Conservation (phyloP, 345 rosid species). For the Viola odorata region DNA sequence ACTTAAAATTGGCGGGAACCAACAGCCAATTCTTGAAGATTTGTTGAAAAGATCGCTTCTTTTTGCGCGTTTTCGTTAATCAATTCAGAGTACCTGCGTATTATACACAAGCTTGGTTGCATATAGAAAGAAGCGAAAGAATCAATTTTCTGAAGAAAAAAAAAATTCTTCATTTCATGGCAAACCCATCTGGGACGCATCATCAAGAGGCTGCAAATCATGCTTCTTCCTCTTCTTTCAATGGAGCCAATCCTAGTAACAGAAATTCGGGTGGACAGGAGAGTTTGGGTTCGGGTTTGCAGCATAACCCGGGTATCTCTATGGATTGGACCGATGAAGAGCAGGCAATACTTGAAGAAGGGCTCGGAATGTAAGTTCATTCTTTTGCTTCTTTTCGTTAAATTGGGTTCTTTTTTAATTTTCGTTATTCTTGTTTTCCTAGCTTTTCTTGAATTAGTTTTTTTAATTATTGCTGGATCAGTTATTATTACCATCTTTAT, state of each 20-base stretch:
- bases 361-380: slow-evolving; percentile 37
- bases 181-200: slow-evolving; percentile 45
- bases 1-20: slow-evolving; percentile 8
- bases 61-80: too few relatives aligned
- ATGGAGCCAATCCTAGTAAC: slow-evolving; percentile 26
- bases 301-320: slow-evolving; percentile 62
- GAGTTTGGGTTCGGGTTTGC: slow-evolving; percentile 28
- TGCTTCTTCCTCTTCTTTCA: slow-evolving; percentile 34
- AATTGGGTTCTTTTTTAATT: background rate
- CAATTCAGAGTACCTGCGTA: too few relatives aligned
- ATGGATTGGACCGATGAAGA: slow-evolving; percentile 51
- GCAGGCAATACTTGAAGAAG: slow-evolving; percentile 48
- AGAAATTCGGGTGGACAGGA: slow-evolving; percentile 24
- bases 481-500: too few relatives aligned
- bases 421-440: background rate
- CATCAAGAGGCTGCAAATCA: slow-evolving; percentile 35
- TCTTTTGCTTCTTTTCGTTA: background rate
- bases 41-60: too few relatives aligned
- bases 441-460: background rate
- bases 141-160: background rate
- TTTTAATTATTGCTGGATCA: too few relatives aligned
- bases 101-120: too few relatives aligned
- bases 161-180: slow-evolving; percentile 26
- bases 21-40: background rate
- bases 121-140: background rate